A percentile compares a stretch with the other conserved stretches of the same genome.
Conservation (phyloP, 2,329 filamentous ascomycete species). For the Cytospora paraplurivora region DNA sequence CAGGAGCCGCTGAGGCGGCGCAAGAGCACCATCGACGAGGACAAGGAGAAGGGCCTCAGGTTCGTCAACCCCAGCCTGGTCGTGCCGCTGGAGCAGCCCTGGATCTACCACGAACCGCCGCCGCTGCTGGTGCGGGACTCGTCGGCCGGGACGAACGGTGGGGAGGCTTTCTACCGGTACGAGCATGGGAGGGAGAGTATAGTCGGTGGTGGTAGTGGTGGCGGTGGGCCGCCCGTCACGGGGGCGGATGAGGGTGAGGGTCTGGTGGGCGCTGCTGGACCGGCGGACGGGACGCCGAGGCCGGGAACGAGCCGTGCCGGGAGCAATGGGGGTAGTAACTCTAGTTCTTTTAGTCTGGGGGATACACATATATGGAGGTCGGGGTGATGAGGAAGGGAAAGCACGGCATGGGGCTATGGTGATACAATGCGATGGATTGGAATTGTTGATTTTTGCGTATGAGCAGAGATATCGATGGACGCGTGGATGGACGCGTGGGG, state of each 20-base stretch:
- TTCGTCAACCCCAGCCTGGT: slow-evolving; percentile 80
- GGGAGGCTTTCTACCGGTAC: slow-evolving; percentile 19
- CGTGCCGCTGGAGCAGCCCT: slow-evolving; percentile 67
- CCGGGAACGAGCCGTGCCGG: not conserved
- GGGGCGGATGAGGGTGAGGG: not conserved
- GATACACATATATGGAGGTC: slow-evolving; percentile 55
- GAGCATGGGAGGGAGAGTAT: slow-evolving; percentile 24
- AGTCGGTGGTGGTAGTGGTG: not conserved
- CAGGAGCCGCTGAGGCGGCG: slow-evolving; percentile 49
- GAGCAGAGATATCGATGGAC: not conserved
- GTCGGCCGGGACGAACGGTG: not conserved
- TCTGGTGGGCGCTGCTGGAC: too few species aligned
- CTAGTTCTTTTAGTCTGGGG: slow-evolving; percentile 50
- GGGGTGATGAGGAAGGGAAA: slow-evolving; percentile 28
- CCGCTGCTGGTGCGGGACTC: slow-evolving; percentile 35
- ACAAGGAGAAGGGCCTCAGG: slow-evolving; percentile 66
- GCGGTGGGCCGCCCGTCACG: not conserved
- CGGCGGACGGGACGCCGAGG: not conserved
- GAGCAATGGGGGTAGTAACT: slow-evolving; percentile 40
- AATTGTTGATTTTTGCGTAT: not conserved
- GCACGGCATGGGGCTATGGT: not conserved
- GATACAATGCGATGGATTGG: too few species aligned
- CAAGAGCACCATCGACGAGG: slow-evolving; percentile 71
- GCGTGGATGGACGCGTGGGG: not conserved
- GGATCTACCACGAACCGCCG: slow-evolving; percentile 65